These are phyloP conservation scores for Claviceps sp. DNA, from an alignment of 2,329 filamentous ascomycete genomes.

Conservation along the genomic window DNA sequence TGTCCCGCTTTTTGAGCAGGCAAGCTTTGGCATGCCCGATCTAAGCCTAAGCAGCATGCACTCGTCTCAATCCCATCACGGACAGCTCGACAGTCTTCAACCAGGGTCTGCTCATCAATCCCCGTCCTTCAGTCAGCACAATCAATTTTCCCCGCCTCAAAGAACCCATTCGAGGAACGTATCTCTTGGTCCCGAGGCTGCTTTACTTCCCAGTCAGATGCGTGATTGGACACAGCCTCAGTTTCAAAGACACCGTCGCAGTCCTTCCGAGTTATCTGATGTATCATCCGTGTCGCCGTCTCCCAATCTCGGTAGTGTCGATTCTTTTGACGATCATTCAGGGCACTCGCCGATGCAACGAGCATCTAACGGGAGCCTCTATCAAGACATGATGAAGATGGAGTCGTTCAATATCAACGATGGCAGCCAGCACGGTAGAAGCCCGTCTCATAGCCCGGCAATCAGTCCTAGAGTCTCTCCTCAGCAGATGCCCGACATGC, in stretches of 20 bases:
- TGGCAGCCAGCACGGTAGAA: conserved; percentile 59
- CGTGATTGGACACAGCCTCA: conserved; percentile 41
- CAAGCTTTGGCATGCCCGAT: conserved; percentile 31
- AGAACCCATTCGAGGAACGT: conserved; percentile 40
- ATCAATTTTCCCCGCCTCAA: conserved; percentile 39
- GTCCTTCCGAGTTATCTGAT: conserved; percentile 84
- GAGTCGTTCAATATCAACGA: conserved; percentile 72
- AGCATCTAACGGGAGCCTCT: conserved; percentile 58
- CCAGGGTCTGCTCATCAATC: conserved; percentile 40
- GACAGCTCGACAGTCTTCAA: conserved; percentile 34
- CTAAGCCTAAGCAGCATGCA: conserved; percentile 40
- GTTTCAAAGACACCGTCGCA: conserved; percentile 73
- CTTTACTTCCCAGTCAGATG: conserved; percentile 38
- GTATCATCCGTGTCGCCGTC: conserved; percentile 77
- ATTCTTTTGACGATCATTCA: conserved; percentile 61
- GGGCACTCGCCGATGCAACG: conserved; percentile 70
- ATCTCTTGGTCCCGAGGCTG: conserved; percentile 44
- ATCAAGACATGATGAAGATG: conserved; percentile 66
- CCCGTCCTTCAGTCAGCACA: conserved; percentile 42
- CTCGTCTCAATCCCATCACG: conserved; percentile 40
- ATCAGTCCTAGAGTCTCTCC: conserved; percentile 50
- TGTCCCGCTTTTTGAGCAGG: conserved; percentile 44
- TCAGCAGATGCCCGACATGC: conserved; percentile 39
- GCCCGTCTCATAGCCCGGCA: conserved; percentile 63
- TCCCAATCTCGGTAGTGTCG: conserved; percentile 64